Percentiles rank a stretch among this genome's conserved stretches.
Evolutionary conservation across 2,329 filamentous ascomycete genomes (phyloP).

Genomic region (Albophoma yamanashiensis): DNA sequence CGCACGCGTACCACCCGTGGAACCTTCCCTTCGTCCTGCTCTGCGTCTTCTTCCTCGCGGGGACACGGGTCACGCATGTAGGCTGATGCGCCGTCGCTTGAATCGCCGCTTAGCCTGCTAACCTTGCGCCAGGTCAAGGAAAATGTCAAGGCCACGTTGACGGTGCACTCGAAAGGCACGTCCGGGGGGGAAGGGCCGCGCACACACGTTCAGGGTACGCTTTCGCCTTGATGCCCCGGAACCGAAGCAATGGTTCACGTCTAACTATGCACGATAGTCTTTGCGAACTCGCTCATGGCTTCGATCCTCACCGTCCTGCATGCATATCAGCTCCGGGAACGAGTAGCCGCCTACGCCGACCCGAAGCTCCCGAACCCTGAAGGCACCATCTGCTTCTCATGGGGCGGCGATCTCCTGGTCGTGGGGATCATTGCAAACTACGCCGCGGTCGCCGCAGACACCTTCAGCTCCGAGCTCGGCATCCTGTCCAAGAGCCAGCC

Average conservation of each 20-base stretch:
- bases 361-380: constrained; percentile 18
- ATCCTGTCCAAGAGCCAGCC: constrained; percentile 71
- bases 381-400: constrained; percentile 44
- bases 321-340: constrained; percentile 44
- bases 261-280: constrained; percentile 33
- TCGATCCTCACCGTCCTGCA: constrained; percentile 53
- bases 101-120: background rate
- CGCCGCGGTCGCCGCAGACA: constrained; percentile 84
- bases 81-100: background rate
- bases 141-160: constrained; percentile 71
- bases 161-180: constrained; percentile 62
- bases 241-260: background rate
- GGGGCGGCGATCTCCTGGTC: constrained; percentile 52
- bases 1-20: constrained; percentile 89
- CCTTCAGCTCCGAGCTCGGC: constrained; percentile 88
- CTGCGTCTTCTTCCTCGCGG: constrained; percentile 75
- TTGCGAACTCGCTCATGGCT: constrained; percentile 78
- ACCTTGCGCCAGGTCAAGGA: constrained; percentile 62
- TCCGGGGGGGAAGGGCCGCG: constrained; percentile 72
- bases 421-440: constrained; percentile 72
- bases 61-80: constrained; percentile 76
- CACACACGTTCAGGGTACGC: constrained; percentile 65
- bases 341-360: constrained; percentile 28
- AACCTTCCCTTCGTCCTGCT: constrained; percentile 81
- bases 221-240: background rate